These are phyloP conservation scores for Haplosporangium sp. DNA, from an alignment of 371 early-diverging fungal species.

Conservation along the genomic window DNA sequence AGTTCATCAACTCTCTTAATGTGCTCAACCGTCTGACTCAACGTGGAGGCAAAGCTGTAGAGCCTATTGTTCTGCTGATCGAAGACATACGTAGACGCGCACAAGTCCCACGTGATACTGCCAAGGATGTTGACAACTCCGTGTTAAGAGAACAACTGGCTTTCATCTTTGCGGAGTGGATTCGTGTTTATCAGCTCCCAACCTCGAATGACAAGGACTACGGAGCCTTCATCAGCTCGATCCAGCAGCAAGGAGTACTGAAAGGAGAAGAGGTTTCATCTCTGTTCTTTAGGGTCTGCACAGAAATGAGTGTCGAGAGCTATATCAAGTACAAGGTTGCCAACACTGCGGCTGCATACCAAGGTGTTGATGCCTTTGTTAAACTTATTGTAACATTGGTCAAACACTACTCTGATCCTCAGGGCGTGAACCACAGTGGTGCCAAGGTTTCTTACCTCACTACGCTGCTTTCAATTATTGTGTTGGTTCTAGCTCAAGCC, in stretches of 20 bases:
- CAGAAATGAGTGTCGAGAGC: slow-evolving; percentile 84
- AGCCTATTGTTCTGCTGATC: slow-evolving; percentile 65
- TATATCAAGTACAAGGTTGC: slow-evolving; percentile 74
- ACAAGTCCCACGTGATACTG: slow-evolving; percentile 32
- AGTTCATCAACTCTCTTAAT: slow-evolving; percentile 82
- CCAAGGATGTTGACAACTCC: slow-evolving; percentile 58
- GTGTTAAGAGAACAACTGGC: slow-evolving; percentile 77
- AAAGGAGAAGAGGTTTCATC: slow-evolving; percentile 81
- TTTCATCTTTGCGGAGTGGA: slow-evolving; percentile 89
- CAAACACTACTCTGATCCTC: slow-evolving; percentile 65
- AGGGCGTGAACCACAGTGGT: slow-evolving; percentile 59
- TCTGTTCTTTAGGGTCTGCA: slow-evolving; percentile 90
- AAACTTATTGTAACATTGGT: slow-evolving; percentile 81
- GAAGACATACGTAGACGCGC: slow-evolving; percentile 58
- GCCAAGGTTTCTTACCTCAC: slow-evolving; percentile 73
- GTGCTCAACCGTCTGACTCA: slow-evolving; percentile 71
- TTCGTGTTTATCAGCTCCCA: slow-evolving; percentile 86
- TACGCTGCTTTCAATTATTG: slow-evolving; percentile 87
- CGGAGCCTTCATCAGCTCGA: slow-evolving; percentile 72
- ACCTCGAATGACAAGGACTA: slow-evolving; percentile 81
- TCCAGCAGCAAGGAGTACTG: slow-evolving; percentile 84
- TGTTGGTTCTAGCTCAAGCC: slow-evolving; percentile 82
- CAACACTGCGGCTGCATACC: slow-evolving; percentile 68
- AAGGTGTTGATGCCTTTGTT: slow-evolving; percentile 88
- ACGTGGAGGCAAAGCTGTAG: slow-evolving; percentile 74